Base-by-base conservation (phyloP, 257 asterid genomes). In the Solanum piurae region DNA sequence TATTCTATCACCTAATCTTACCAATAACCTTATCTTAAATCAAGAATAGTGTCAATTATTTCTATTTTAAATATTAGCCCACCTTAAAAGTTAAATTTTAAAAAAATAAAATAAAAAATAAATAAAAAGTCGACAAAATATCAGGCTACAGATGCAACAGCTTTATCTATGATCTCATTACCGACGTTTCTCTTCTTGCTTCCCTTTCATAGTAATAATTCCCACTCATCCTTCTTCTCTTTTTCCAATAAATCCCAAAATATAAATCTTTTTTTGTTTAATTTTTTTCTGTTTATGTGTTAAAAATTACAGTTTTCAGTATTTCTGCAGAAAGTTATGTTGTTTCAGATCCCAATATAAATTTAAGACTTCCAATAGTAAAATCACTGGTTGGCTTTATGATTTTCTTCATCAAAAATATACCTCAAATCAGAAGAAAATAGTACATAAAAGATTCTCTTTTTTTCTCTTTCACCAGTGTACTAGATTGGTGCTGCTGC, bases 261-360 rank as follows among this genome's bases (percentile, higher is more conserved):
- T 72, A 33, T 66, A 21, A 10, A 29, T 33, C 68, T 11, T 12
- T 76, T 86, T 75, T 75, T 52, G 86, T 91, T 88, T 86, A 2
- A 11, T 88, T 91, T 68, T 20, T 89, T 90, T 90, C 88, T 86
- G 73, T 83, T 20, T 88, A 83, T 91, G 93, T 90, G 94, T 90
- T 86, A 89, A 88, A 86, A 86, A 90, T 91, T 91, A 89, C 88
- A 79, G 90, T 84, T 80, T 89, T 88, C 91, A 87, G 89, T 75
- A 89, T 87, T 84, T 94, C 91, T 90, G 44, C 94, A 93, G 93
- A 94, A 94, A 93, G 96, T 93, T 87, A 44, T 90, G 91, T 83
- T 88, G 92, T 89, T 94, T 88, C 93, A 93, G 92, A 94, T 93
- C 96, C 98, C 96, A 89, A 93, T 90, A 90, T 88, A 87, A 5